phyloP scores from a whole-genome alignment of 2,329 filamentous ascomycete species.

The Fusarium brevicatenulatum region DNA sequence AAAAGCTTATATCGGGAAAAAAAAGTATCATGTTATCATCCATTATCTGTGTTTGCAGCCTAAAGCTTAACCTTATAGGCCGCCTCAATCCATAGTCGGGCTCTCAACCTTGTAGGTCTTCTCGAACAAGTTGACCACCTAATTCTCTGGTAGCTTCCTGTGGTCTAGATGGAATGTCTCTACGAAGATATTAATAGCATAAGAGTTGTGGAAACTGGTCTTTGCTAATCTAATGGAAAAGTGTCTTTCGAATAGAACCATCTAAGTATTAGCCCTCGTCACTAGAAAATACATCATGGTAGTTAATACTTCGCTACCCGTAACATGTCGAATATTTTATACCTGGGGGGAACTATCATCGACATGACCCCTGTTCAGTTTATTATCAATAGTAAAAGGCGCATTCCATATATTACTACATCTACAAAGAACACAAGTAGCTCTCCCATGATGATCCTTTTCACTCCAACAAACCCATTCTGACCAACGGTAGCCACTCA shows the following conservation, averaged over 20 bases:
- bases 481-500: too few relatives aligned
- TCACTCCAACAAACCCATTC: background rate
- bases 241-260: background rate
- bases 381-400: background rate
- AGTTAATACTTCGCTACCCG: background rate
- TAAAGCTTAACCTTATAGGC: too few relatives aligned
- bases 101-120: accelerated
- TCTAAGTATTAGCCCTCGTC: background rate
- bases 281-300: too few relatives aligned
- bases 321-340: too few relatives aligned
- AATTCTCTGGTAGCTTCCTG: accelerated
- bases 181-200: background rate
- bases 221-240: accelerated
- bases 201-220: background rate
- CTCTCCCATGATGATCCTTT: background rate
- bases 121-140: accelerated
- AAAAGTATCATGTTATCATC: too few relatives aligned
- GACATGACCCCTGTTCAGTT: background rate
- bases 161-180: background rate
- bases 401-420: background rate
- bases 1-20: too few relatives aligned
- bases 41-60: too few relatives aligned
- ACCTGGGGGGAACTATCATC: background rate
- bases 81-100: too few relatives aligned
- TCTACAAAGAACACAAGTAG: too few relatives aligned